Conservation (phyloP, 2,329 filamentous ascomycete genomes). For the Cephalotrichum gorgonifer region DNA sequence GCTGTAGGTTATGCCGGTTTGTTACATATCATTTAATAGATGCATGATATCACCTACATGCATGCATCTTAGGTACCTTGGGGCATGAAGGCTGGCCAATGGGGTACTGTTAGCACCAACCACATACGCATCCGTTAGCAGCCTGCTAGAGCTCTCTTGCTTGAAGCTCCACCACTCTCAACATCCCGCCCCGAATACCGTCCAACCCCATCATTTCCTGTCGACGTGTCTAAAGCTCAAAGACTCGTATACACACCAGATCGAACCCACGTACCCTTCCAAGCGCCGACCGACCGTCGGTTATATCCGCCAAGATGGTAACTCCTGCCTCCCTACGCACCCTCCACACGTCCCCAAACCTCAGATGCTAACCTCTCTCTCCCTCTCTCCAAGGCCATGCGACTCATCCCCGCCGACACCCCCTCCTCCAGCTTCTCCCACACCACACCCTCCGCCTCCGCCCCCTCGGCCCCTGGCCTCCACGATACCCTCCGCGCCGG, state of each 20-base stretch:
- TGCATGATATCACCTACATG: background rate
- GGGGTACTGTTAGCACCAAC: background rate
- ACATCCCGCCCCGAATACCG: background rate
- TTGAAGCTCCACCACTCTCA: background rate
- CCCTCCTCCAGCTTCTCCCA: constrained; percentile 59
- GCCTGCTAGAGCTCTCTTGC: constrained; percentile 2
- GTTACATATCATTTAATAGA: too few species aligned
- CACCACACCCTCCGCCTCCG: constrained; percentile 50
- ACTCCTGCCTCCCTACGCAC: background rate
- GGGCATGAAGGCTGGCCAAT: background rate
- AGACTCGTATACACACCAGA: background rate
- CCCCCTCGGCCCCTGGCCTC: constrained; percentile 84
- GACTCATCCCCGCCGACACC: constrained; percentile 65
- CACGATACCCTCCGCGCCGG: constrained; percentile 88
- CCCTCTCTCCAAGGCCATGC: constrained; percentile 57
- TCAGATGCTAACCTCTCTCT: background rate
- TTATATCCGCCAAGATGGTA: background rate
- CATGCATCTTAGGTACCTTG: background rate
- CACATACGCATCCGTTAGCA: constrained; percentile 7
- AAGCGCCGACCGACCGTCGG: background rate
- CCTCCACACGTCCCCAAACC: constrained; percentile 4
- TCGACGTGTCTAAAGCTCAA: background rate
- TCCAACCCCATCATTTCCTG: background rate
- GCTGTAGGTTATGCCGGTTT: too few species aligned
- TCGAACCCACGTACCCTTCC: background rate